Conservation (phyloP, 768 basidiomycete species). For the Galerina sulciceps region DNA sequence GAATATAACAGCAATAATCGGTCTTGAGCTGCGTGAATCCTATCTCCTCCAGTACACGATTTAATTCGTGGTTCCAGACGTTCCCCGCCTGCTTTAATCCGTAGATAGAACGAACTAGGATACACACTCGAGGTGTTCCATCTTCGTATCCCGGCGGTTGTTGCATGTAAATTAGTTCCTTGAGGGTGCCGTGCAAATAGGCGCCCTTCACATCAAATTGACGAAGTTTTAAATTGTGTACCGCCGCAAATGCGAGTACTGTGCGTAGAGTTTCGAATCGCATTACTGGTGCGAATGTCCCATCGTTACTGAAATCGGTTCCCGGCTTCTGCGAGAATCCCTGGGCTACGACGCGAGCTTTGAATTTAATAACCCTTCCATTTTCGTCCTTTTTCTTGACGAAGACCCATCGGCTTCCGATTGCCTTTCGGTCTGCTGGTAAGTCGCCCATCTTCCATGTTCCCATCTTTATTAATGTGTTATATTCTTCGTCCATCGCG, state of each 20-base stretch:
- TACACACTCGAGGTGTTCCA: constrained; percentile 24
- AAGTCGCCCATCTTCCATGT: constrained; percentile 31
- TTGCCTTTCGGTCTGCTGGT: constrained; percentile 23
- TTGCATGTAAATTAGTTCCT: constrained; percentile 41
- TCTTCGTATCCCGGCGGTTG: constrained; percentile 38
- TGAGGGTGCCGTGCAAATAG: constrained; percentile 32
- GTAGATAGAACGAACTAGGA: constrained; percentile 35
- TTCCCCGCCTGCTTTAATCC: constrained; percentile 37
- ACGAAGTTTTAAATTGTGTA: constrained; percentile 36
- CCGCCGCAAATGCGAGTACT: constrained; percentile 39
- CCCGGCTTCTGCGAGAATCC: constrained; percentile 43
- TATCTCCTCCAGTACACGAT: constrained; percentile 12
- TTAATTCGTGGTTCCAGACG: constrained; percentile 30
- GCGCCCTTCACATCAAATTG: constrained; percentile 45
- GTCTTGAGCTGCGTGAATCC: constrained; percentile 25
- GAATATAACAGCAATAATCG: constrained; percentile 11
- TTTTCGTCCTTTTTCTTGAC: constrained; percentile 35
- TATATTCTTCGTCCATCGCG: constrained; percentile 28
- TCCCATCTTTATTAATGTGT: constrained; percentile 28
- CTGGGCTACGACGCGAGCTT: constrained; percentile 35
- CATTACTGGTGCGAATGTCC: constrained; percentile 33
- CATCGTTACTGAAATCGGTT: constrained; percentile 31
- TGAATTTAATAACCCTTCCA: constrained; percentile 34
- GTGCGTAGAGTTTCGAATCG: constrained; percentile 31
- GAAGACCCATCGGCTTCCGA: constrained; percentile 38